These are phyloP conservation scores for Cymbopogon citratus DNA, from an alignment of 176 grass and related monocot species.

Conservation along the genomic window DNA sequence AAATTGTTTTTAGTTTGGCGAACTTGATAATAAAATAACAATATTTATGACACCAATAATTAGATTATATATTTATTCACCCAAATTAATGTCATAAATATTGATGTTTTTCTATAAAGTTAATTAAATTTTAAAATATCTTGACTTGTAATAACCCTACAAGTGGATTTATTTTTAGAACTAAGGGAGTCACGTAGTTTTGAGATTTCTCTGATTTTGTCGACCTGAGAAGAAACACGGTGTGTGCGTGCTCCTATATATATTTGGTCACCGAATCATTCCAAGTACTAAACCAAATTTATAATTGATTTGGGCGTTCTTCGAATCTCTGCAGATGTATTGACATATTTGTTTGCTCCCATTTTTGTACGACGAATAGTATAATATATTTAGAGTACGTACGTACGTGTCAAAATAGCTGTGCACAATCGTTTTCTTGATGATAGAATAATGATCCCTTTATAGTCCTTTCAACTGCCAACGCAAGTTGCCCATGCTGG, in stretches of 20 bases:
- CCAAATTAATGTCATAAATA: no score
- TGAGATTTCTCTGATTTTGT: no score
- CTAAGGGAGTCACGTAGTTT: no score
- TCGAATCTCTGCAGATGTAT: not conserved
- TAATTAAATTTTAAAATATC: not conserved
- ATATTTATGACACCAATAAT: no score
- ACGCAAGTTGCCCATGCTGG: not conserved
- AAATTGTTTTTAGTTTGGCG: no score
- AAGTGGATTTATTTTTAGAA: no score
- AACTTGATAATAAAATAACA: no score
- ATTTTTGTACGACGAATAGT: not conserved
- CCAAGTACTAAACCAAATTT: no score
- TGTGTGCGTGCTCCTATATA: not conserved
- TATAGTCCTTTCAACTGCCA: not conserved
- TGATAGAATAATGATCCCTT: not conserved
- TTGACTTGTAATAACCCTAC: not conserved
- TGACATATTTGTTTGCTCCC: not conserved
- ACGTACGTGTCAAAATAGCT: not conserved
- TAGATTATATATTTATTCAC: no score
- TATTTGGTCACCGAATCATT: not conserved
- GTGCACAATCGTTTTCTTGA: not conserved
- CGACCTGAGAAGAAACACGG: no score
- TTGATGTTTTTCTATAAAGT: not conserved
- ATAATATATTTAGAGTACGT: not conserved
- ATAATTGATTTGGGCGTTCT: not conserved